phyloP scores from a whole-genome alignment of 2,329 filamentous ascomycete genomes.

The Aspergillus udagawae region DNA sequence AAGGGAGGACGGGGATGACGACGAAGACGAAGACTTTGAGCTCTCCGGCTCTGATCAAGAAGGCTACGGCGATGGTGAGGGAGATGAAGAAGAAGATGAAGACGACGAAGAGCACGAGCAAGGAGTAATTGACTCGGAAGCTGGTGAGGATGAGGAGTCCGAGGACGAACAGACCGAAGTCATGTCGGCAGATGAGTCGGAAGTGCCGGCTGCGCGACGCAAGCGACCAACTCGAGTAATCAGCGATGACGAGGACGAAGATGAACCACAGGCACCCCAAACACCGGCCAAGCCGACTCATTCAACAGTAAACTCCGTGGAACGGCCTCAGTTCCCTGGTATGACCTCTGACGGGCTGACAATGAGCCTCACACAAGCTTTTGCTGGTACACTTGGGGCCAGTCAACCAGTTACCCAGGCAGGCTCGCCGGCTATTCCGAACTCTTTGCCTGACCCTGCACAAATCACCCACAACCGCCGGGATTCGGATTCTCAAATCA shows the following conservation, averaged over 20 bases:
- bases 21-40: slow-evolving; percentile 30
- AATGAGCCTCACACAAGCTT: slow-evolving; percentile 81
- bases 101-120: slow-evolving; percentile 14
- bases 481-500: slow-evolving; percentile 59
- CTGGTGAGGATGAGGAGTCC: slow-evolving; percentile 45
- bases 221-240: slow-evolving; percentile 55
- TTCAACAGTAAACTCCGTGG: slow-evolving; percentile 23
- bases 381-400: slow-evolving; percentile 80
- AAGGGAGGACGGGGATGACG: slow-evolving; percentile 40
- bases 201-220: slow-evolving; percentile 47
- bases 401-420: slow-evolving; percentile 43
- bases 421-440: slow-evolving; percentile 48
- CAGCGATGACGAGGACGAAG: slow-evolving; percentile 63
- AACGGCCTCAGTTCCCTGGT: slow-evolving; percentile 61
- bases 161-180: slow-evolving; percentile 22
- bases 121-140: slow-evolving; percentile 25
- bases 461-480: slow-evolving; percentile 58
- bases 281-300: slow-evolving; percentile 30
- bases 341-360: slow-evolving; percentile 49
- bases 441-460: slow-evolving; percentile 48
- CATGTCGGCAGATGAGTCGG: slow-evolving; percentile 42
- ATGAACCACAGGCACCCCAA: slow-evolving; percentile 33
- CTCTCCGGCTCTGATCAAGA: slow-evolving; percentile 15
- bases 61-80: slow-evolving; percentile 17
- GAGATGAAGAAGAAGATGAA: slow-evolving; percentile 13